Evolutionary conservation across 73 alveolate species (phyloP), one percentile per base, ranked within the genome.

Genomic region (Breviolum minutum): DNA sequence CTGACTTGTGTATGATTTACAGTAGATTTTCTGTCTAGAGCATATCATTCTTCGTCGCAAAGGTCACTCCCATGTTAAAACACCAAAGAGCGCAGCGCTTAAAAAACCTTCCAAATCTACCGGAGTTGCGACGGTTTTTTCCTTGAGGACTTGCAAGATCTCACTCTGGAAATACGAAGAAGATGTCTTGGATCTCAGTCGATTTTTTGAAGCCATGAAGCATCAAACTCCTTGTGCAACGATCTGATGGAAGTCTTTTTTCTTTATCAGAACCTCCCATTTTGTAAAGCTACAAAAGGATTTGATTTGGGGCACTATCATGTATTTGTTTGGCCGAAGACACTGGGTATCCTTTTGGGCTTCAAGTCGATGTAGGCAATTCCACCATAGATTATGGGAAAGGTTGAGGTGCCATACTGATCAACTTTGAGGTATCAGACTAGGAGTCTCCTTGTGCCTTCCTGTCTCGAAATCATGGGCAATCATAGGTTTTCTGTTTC

Each of bases 131-230:
- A 7, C 13, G 89, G 17, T 5, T 60, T n/a, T n/a, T 19, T 2
- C 60, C 54, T 5, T 29, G 60, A 91, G 97, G 97, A 74, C 61
- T 7, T 54, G 66, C 71, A 92, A 92, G 89, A 61, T 92, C 81
- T 92, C 97, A 26, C 14, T 92, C 54, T 92, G 97, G 97, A 92
- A 92, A 61, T 92, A 92, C 17, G 97, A 92, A 40, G 97, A 92
- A 30, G 97, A 92, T 74, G 97, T 26, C 20, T 8, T 29, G 27
- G 5, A 61, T 22, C 77, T 22, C 77, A 22, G 24, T 17, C 17
- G 17, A 68, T 68, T 14, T 68, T 68, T 68, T 68, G 1, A 4
- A 14, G n/a, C 77, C 74, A 66, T 11, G 54, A 11, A 66, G 74
- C 74, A 17, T 66, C 17, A 66, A 66, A 66, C 74, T 66, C 17